phyloP scores from a whole-genome alignment of 225 moss, liverwort and hornwort species.

The Rhytidiadelphus loreus region DNA sequence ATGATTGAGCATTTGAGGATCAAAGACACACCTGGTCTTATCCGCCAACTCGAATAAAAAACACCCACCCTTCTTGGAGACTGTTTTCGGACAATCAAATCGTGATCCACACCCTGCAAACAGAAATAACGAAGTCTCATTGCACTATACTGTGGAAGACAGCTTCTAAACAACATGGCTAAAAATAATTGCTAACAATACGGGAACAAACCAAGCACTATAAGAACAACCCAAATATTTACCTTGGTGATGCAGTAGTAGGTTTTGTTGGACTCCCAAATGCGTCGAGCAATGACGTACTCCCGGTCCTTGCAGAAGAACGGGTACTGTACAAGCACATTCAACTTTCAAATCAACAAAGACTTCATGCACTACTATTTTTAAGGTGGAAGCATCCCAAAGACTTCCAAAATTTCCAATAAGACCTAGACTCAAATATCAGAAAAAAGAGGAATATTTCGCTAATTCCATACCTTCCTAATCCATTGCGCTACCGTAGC shows the following conservation, averaged over 20 bases:
- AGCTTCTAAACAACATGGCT: not conserved
- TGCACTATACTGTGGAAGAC: not conserved
- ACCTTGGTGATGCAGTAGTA: conserved; percentile 86
- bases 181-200: not conserved
- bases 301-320: conserved; percentile 96
- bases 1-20: not conserved
- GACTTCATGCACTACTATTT: not conserved
- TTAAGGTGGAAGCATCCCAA: not conserved
- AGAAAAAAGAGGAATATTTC: not conserved
- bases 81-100: conserved; percentile 33
- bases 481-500: conserved; percentile 81
- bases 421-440: not conserved
- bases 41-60: conserved; percentile 80
- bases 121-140: not conserved
- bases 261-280: conserved; percentile 58
- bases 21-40: conserved; percentile 57
- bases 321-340: conserved; percentile 56
- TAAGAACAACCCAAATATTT: not conserved
- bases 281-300: conserved; percentile 74
- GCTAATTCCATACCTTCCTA: conserved; percentile 53
- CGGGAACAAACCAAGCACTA: not conserved
- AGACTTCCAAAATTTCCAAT: not conserved
- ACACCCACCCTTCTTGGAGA: conserved; percentile 68
- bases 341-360: not conserved
- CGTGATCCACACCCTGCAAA: conserved; percentile 49